Evolutionary conservation across 2,329 filamentous ascomycete species (phyloP).

Genomic region (Trichoderma semiorbis): DNA sequence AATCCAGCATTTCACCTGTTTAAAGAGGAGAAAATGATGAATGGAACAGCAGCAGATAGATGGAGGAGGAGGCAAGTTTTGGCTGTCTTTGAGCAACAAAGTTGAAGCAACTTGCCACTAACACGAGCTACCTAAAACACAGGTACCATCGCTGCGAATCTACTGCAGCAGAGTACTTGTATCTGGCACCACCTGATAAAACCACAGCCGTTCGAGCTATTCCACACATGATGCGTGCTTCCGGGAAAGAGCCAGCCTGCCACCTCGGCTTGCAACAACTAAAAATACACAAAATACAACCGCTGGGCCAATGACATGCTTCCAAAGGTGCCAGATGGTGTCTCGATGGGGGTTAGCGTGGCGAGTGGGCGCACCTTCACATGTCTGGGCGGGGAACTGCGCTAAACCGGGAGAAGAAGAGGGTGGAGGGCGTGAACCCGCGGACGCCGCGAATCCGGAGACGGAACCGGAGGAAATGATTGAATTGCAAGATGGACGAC

Average conservation of each 20-base stretch:
- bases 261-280: neutral
- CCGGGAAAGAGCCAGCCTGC: constrained; percentile 7
- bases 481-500: neutral
- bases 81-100: neutral
- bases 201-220: neutral
- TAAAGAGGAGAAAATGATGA: neutral
- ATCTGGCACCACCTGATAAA: neutral
- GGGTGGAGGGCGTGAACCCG: constrained; percentile 4
- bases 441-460: constrained; percentile 16
- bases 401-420: neutral
- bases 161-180: neutral
- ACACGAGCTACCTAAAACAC: neutral
- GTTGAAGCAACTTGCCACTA: constrained; percentile 12
- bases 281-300: neutral
- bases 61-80: neutral
- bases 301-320: neutral
- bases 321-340: neutral
- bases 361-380: neutral
- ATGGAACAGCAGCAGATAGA: neutral
- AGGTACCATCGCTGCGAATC: neutral
- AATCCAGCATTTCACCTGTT: neutral
- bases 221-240: constrained; percentile 4
- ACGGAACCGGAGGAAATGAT: neutral
- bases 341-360: neutral
- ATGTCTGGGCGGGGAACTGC: neutral